A percentile compares a stretch with the other conserved stretches of the same genome.
Evolutionary conservation across 176 grass and related monocot genomes (phyloP).

Genomic region (Elymus sibiricus): DNA sequence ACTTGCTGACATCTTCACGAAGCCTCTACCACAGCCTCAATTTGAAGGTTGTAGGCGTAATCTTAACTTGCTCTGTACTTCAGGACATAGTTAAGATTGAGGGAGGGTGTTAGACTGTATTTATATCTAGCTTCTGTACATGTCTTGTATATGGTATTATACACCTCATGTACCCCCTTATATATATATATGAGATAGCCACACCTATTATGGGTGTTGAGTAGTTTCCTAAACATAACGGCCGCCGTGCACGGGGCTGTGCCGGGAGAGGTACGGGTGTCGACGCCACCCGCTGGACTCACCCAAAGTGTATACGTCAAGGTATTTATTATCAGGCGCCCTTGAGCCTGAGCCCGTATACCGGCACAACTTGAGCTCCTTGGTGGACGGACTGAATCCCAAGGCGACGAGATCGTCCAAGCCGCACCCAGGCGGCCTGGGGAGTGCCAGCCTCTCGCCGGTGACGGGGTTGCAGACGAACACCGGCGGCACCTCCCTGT

Average conservation of each 20-base stretch:
- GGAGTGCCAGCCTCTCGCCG: background rate
- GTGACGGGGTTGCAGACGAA: background rate
- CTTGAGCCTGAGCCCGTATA: accelerated
- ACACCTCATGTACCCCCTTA: too few relatives aligned
- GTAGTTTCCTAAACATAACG: too few relatives aligned
- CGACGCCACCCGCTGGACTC: background rate
- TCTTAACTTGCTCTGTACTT: too few relatives aligned
- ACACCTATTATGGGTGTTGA: too few relatives aligned
- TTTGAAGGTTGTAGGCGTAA: too few relatives aligned
- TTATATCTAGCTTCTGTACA: too few relatives aligned
- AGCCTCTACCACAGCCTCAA: too few relatives aligned
- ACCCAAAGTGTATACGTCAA: background rate
- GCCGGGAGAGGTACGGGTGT: background rate
- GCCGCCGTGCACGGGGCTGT: background rate
- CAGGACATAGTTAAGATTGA: too few relatives aligned
- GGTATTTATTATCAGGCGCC: background rate
- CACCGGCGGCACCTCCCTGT: background rate
- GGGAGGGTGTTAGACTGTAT: too few relatives aligned
- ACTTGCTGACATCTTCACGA: too few relatives aligned
- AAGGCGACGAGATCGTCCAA: background rate
- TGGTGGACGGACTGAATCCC: background rate
- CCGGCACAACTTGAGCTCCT: background rate
- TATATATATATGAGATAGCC: too few relatives aligned
- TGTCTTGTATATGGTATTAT: too few relatives aligned
- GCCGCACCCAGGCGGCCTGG: background rate